These are phyloP conservation scores for Pseudohalonectria lignicola DNA, from an alignment of 2,329 filamentous ascomycete species.

Conservation along the genomic window DNA sequence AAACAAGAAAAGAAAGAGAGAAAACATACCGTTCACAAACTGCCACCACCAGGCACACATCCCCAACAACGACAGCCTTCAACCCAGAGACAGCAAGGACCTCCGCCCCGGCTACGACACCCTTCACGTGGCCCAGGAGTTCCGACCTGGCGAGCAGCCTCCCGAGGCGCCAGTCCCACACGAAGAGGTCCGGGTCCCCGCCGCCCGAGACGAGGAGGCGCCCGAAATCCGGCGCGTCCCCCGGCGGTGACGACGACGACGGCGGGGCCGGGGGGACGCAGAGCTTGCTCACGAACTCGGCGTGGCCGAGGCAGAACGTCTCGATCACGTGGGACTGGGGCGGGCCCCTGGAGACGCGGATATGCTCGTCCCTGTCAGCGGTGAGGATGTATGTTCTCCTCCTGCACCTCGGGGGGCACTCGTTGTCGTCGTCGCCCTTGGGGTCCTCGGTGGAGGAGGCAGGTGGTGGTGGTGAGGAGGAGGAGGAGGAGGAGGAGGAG, in stretches of 20 bases:
- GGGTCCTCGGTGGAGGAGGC: slow-evolving; percentile 29
- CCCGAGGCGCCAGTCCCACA: slow-evolving; percentile 70
- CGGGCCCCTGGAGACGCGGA: slow-evolving; percentile 71
- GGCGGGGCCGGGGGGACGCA: slow-evolving; percentile 32
- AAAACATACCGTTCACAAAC: slow-evolving; percentile 36
- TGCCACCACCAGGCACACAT: too few relatives aligned
- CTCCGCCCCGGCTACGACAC: slow-evolving; percentile 20
- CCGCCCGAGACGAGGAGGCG: slow-evolving; percentile 68
- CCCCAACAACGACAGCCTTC: slow-evolving; percentile 20
- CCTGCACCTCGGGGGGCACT: background rate
- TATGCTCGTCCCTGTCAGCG: slow-evolving; percentile 56
- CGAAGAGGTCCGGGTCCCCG: slow-evolving; percentile 65
- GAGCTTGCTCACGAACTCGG: slow-evolving; percentile 70
- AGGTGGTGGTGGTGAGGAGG: too few relatives aligned
- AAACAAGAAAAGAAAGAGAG: too few relatives aligned
- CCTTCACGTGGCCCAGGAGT: slow-evolving; percentile 31
- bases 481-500: too few relatives aligned
- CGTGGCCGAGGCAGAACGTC: slow-evolving; percentile 79
- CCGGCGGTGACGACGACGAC: slow-evolving; percentile 19
- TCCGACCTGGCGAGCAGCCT: slow-evolving; percentile 41
- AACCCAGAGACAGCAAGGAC: slow-evolving; percentile 34
- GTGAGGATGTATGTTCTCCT: slow-evolving; percentile 40
- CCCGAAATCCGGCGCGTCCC: slow-evolving; percentile 34
- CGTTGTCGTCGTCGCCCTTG: slow-evolving; percentile 13
- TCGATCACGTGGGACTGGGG: slow-evolving; percentile 86